Evolutionary conservation across 164 flowering plant species (phyloP).

Genomic region (Umbilicus rupestris): DNA sequence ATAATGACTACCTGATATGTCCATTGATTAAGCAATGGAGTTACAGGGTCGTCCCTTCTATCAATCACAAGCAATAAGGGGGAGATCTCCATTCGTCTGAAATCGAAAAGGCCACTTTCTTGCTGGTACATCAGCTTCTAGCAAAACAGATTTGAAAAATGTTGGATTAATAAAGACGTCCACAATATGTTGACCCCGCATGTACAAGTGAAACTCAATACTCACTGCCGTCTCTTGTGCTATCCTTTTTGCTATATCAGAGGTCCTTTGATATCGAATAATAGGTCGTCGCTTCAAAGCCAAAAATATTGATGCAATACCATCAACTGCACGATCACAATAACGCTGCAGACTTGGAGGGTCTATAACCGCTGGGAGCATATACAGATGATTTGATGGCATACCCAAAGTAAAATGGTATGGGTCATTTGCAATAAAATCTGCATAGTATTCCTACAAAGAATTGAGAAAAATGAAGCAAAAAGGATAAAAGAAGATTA

Average conservation of each 20-base stretch:
- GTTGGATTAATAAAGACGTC: conserved; percentile 1
- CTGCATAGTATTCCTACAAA: conserved; percentile 93
- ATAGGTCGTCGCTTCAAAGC: conserved; percentile 83
- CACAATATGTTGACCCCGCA: background rate
- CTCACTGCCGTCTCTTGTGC: conserved; percentile 87
- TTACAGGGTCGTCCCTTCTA: conserved; percentile 91
- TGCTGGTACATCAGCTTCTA: conserved; percentile 96
- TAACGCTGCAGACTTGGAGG: conserved; percentile 59
- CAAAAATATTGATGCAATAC: conserved; percentile 72
- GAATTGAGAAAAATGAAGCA: background rate
- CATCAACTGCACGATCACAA: conserved; percentile 87
- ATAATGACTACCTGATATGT: conserved; percentile 42
- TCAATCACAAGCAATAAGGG: conserved; percentile 78
- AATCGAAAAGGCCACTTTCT: conserved; percentile 95
- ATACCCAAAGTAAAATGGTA: conserved; percentile 69
- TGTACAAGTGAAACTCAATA: background rate
- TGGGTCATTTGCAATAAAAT: conserved; percentile 80
- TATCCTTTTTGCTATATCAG: conserved; percentile 85
- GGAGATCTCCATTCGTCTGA: conserved; percentile 81
- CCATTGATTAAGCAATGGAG: conserved; percentile 95
- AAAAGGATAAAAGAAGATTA: background rate
- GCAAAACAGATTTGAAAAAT: conserved; percentile 11
- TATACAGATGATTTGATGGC: conserved; percentile 63
- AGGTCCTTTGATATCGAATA: conserved; percentile 81
- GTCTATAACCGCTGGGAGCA: conserved; percentile 91